Conservation (phyloP, 2,329 filamentous ascomycete genomes). For the Macrophomina tecta region DNA sequence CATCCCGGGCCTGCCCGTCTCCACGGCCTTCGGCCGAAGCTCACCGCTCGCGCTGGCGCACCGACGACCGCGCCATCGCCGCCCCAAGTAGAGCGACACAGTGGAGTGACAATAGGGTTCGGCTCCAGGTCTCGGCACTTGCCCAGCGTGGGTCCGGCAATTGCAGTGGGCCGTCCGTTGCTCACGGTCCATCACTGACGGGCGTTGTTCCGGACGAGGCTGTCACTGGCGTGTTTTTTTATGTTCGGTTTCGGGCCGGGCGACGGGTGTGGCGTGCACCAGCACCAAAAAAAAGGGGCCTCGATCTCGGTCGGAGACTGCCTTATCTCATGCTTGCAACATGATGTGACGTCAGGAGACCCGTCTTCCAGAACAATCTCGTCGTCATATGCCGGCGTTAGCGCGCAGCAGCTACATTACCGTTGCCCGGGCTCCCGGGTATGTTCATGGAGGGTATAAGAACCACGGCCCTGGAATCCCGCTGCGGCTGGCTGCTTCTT, state of each 20-base stretch:
- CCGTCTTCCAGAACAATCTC: neutral
- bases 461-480: neutral
- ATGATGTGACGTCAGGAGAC: conserved; percentile 16
- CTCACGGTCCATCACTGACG: neutral
- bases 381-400: neutral
- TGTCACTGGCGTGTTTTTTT: no score
- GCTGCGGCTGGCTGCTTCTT: neutral
- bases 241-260: neutral
- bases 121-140: conserved; percentile 23
- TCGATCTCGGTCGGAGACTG: neutral
- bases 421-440: neutral
- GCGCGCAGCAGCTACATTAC: neutral
- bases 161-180: neutral
- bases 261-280: neutral
- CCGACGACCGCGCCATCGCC: neutral
- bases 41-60: neutral
- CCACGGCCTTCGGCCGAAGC: neutral
- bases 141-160: neutral
- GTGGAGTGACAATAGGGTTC: conserved; percentile 21
- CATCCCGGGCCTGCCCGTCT: no score
- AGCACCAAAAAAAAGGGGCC: neutral
- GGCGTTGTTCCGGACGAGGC: no score
- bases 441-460: neutral
- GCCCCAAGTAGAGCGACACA: neutral
- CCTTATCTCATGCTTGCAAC: neutral